Base-by-base conservation (phyloP, 179 eudicot genomes). In the Spinacia oleracea region DNA sequence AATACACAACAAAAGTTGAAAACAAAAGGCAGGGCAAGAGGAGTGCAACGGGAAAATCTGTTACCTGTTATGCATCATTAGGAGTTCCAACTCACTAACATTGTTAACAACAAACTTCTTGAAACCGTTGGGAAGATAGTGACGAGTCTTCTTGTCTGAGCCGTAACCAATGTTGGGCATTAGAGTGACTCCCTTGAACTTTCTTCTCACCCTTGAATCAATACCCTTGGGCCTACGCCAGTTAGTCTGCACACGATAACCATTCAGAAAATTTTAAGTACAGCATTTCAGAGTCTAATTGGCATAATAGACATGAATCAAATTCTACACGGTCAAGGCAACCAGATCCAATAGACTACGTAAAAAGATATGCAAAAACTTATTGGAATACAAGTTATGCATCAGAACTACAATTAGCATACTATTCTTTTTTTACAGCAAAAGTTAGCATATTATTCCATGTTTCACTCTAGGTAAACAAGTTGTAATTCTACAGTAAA, bases 131-230 rank as follows among this genome's bases (percentile, higher is more conserved):
- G 91, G 91, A 20, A 86, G 83, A 68, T 73, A 84, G 82, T 89
- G 89, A 6, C 90, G 85, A 25, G 92, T 89, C 72, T 89, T 89
- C 84, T 87, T 89, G 82, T 90, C 90, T 35, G 90, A 90, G 0
- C 91, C 93, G 8, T 90, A 90, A 42, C 91, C 91, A n/a, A 90
- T 88, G 77, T 90, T 89, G 40, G 91, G 90, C 92, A 89, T 87
- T 71, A 87, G 73, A 4, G 74, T 78, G 35, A 83, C 80, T 81
- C 92, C 92, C 50, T 87, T 89, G 86, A 89, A 87, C 87, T 89
- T 89, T 56, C 92, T 87, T 42, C 89, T 85, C 16, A 89, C 88
- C 1, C 88, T 53, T 5, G 89, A 89, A 35, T 85, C 91, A 74
- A 89, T 87, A 87, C 92, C 90, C 85, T 87, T 87, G 0, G 90